Evolutionary conservation across 805 yeast genomes (phyloP), one percentile per base, ranked within the genome.

Genomic region (Myxozyma udenii): DNA sequence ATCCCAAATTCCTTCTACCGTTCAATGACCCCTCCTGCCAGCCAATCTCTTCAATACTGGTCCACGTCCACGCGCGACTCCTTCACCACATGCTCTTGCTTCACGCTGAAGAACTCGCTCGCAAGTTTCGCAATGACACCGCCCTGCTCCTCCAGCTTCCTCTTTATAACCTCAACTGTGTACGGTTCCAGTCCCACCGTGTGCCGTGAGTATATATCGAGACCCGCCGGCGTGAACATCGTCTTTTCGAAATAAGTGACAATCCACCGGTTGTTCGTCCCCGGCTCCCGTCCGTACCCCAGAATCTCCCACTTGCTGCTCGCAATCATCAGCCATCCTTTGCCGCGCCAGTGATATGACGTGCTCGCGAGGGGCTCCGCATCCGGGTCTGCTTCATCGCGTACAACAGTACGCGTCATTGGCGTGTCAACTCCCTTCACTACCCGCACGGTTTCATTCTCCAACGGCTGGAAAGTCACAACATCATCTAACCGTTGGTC

Each of bases 291-390:
- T 19, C 43, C 43, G 21, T 40, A 22, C 12, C 43, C 28, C 12
- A 40, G 32, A 23, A 40, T 2, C 19, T 40, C 32, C 43, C 43
- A 40, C 11, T 40, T n/a, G 19, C 30, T 23, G 18, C 14, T 19
- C 16, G 32, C 43, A 11, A 40, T n/a, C 12, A 14, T 21, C 12
- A 40, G n/a, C 43, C 43, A 40, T 26, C 43, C 43, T 11, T 22
- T 40, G 5, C 43, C 43, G 19, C 43, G 16, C 43, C 43, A 40
- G 21, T 40, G 16, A 14, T 18, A 40, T 3, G 12, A 24, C 18
- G 30, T 16, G 1, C 24, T 26, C 11, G 28, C 30, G 11, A 19
- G 6, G 14, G 32, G 32, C 14, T 28, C 33, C 7, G 43, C 14
- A 23, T 40, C 32, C n/a, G n/a, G n/a, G 14, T 28, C 33, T 9